Evolutionary conservation across 2,329 filamentous ascomycete genomes (phyloP).

Genomic region (Cytospora mali): DNA sequence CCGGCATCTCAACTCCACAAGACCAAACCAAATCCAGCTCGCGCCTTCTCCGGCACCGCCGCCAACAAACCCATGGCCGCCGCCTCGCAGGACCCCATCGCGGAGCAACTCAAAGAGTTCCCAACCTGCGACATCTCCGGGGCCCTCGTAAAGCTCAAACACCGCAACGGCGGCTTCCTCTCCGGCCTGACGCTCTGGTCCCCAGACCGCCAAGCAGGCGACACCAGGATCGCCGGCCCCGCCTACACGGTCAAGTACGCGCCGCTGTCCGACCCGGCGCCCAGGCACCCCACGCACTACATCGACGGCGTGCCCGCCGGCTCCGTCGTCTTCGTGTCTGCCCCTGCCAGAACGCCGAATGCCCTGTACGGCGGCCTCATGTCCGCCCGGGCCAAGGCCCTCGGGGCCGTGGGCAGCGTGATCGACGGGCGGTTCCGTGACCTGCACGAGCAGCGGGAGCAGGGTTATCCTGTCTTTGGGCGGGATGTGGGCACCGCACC

Average conservation of each 20-base stretch:
- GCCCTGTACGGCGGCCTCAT: constrained; percentile 59
- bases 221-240: constrained; percentile 56
- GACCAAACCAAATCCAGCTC: neutral
- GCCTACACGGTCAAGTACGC: constrained; percentile 59
- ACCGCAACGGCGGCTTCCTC: constrained; percentile 55
- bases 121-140: constrained; percentile 55
- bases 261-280: constrained; percentile 47
- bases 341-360: constrained; percentile 48
- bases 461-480: constrained; percentile 51
- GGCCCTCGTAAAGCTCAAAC: constrained; percentile 52
- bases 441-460: constrained; percentile 54
- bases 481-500: constrained; percentile 49
- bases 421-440: constrained; percentile 57
- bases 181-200: constrained; percentile 58
- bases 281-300: constrained; percentile 52
- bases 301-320: constrained; percentile 52
- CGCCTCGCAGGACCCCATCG: constrained; percentile 36
- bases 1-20: neutral
- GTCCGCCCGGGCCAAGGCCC: constrained; percentile 49
- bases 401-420: constrained; percentile 50
- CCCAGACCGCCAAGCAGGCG: constrained; percentile 51
- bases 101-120: constrained; percentile 38
- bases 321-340: constrained; percentile 54
- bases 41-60: constrained; percentile 2
- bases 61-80: constrained; percentile 5